A percentile compares a stretch with the other conserved stretches of the same genome.
These are phyloP conservation scores for Pythium phragmiticola DNA, from an alignment of 352 stramenopile species.

Conservation along the genomic window DNA sequence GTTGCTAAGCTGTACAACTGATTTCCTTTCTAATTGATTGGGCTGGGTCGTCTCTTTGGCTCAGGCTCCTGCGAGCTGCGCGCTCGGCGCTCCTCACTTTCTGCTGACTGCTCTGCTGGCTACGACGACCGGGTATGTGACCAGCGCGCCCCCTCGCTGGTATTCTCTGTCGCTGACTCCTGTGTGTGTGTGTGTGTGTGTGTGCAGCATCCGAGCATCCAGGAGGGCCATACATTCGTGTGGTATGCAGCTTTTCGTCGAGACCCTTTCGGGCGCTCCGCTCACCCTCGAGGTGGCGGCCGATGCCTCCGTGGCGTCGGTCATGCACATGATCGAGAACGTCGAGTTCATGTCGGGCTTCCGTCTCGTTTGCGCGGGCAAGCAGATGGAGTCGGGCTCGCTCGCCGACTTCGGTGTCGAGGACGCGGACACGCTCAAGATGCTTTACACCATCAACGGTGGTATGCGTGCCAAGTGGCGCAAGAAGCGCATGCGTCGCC, in stretches of 20 bases:
- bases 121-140: slow-evolving; percentile 74
- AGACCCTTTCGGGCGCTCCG: slow-evolving; percentile 83
- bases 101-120: slow-evolving; percentile 91
- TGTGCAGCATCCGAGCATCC: slow-evolving; percentile 90
- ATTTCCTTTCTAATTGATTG: slow-evolving; percentile 17
- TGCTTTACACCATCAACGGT: slow-evolving; percentile 90
- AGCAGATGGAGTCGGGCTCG: slow-evolving; percentile 75
- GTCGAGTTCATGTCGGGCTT: slow-evolving; percentile 94
- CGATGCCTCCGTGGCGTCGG: slow-evolving; percentile 90
- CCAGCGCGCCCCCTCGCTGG: neutral
- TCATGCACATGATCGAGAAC: slow-evolving; percentile 95
- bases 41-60: slow-evolving; percentile 6
- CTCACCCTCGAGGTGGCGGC: slow-evolving; percentile 75
- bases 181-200: slow-evolving; percentile 8
- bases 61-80: neutral
- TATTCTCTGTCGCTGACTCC: neutral
- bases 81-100: slow-evolving; percentile 64
- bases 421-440: slow-evolving; percentile 91
- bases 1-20: neutral
- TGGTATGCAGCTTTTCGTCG: slow-evolving; percentile 95
- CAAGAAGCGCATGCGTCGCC: slow-evolving; percentile 98
- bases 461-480: slow-evolving; percentile 97
- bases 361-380: slow-evolving; percentile 87
- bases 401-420: slow-evolving; percentile 91
- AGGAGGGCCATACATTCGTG: slow-evolving; percentile 83